Conservation (phyloP, 1,284 basidiomycete species). For the Trichosporon sp. region DNA sequence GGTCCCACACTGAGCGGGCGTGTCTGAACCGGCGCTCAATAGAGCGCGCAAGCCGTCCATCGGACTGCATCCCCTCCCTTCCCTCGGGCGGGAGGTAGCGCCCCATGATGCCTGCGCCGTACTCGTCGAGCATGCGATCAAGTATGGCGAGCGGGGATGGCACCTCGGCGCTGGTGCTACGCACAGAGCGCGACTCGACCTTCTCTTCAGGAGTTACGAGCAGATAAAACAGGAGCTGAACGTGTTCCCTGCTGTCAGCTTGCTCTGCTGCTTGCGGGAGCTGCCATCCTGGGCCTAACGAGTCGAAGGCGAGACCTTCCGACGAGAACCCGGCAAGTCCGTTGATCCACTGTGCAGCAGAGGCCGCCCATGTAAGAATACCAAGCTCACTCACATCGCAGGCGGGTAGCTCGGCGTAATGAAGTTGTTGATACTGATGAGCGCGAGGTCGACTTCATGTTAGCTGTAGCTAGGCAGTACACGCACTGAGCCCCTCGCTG, state of each 20-base stretch:
- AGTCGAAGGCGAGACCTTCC: too few relatives aligned
- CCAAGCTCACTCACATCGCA: neutral
- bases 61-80: neutral
- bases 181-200: neutral
- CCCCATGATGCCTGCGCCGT: neutral
- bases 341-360: too few relatives aligned
- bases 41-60: neutral
- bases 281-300: too few relatives aligned
- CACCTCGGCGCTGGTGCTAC: neutral
- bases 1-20: neutral
- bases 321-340: too few relatives aligned
- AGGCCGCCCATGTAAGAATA: too few relatives aligned
- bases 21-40: neutral
- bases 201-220: neutral
- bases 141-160: neutral
- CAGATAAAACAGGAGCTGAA: neutral
- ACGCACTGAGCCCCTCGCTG: neutral
- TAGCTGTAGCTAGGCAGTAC: neutral
- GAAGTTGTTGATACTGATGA: conserved; percentile 1
- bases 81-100: neutral
- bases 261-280: too few relatives aligned
- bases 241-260: conserved; percentile 1
- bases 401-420: neutral
- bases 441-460: neutral
- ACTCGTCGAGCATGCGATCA: neutral